These are phyloP conservation scores for Penicillium sp. DNA, from an alignment of 2,329 filamentous ascomycete genomes.

Conservation along the genomic window DNA sequence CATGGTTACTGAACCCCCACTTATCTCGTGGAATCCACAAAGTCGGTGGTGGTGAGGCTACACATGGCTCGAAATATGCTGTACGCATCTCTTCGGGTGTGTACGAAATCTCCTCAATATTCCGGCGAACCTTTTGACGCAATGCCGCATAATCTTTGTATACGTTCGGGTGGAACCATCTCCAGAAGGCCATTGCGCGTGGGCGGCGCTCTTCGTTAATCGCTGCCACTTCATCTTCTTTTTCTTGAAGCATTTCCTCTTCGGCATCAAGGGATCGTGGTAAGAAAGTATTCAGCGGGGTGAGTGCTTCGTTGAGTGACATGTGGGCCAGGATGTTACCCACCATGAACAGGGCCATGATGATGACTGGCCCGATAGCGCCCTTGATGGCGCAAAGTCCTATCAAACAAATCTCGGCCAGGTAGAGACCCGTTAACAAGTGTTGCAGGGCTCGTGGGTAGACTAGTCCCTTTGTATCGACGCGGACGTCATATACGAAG, in stretches of 20 bases:
- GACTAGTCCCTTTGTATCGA: constrained; percentile 85
- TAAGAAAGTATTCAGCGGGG: constrained; percentile 59
- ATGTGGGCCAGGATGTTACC: constrained; percentile 74
- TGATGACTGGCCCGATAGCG: constrained; percentile 63
- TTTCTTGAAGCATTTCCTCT: constrained; percentile 47
- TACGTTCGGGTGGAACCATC: constrained; percentile 66
- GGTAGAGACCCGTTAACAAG: constrained; percentile 77
- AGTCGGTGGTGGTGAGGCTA: constrained; percentile 60
- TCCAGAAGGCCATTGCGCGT: constrained; percentile 29
- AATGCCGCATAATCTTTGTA: constrained; percentile 73
- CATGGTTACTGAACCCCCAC: constrained; percentile 70
- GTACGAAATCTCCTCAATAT: constrained; percentile 59
- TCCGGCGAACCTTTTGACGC: constrained; percentile 64
- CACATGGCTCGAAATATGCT: constrained; percentile 71
- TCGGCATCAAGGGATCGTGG: constrained; percentile 65
- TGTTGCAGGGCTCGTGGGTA: constrained; percentile 85
- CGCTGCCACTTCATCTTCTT: constrained; percentile 28
- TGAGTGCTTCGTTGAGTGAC: constrained; percentile 46
- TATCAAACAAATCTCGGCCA: constrained; percentile 79
- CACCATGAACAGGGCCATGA: constrained; percentile 73
- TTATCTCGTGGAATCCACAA: constrained; percentile 80
- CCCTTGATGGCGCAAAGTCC: constrained; percentile 73
- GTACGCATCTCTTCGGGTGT: constrained; percentile 59
- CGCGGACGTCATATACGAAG: constrained; percentile 74
- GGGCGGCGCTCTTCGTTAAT: constrained; percentile 23